These are phyloP conservation scores for Penstemon eatonii DNA, from an alignment of 257 asterid genomes.

Conservation along the genomic window DNA sequence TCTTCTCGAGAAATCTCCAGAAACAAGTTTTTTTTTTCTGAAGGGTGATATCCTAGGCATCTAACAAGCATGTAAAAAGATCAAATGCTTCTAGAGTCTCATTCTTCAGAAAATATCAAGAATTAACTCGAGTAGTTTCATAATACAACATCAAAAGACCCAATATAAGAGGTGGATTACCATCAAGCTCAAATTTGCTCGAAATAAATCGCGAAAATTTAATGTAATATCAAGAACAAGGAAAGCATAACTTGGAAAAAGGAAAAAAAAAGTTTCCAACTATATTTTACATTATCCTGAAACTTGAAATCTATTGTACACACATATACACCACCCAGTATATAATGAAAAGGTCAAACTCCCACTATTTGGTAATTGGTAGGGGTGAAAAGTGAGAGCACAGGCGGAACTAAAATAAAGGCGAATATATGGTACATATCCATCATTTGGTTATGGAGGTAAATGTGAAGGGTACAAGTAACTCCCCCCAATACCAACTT, in stretches of 20 bases:
- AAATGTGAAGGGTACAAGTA: not conserved
- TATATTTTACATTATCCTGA: not conserved
- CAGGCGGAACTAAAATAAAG: not conserved
- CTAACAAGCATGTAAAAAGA: constrained; percentile 2
- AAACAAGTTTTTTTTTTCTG: not conserved
- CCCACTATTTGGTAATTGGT: not conserved
- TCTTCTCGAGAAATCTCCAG: constrained; percentile 8
- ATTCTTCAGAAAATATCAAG: not conserved
- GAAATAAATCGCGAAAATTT: constrained; percentile 6
- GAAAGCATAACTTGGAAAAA: constrained; percentile 7
- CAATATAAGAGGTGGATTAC: not conserved
- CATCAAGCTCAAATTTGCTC: constrained; percentile 8
- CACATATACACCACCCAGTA: constrained; percentile 6
- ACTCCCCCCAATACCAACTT: not conserved
- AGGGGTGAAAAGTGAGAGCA: not conserved
- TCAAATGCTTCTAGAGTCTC: not conserved
- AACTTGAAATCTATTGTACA: constrained; percentile 12
- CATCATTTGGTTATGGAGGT: too few relatives aligned
- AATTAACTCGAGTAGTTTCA: not conserved
- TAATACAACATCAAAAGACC: constrained; percentile 12
- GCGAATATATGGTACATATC: too few relatives aligned
- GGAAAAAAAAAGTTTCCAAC: too few relatives aligned
- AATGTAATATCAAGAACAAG: constrained; percentile 3
- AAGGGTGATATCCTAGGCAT: constrained; percentile 10
- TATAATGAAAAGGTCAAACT: constrained; percentile 11